These are phyloP conservation scores for Lepidium didymum DNA, from an alignment of 345 rosid species.

Conservation along the genomic window DNA sequence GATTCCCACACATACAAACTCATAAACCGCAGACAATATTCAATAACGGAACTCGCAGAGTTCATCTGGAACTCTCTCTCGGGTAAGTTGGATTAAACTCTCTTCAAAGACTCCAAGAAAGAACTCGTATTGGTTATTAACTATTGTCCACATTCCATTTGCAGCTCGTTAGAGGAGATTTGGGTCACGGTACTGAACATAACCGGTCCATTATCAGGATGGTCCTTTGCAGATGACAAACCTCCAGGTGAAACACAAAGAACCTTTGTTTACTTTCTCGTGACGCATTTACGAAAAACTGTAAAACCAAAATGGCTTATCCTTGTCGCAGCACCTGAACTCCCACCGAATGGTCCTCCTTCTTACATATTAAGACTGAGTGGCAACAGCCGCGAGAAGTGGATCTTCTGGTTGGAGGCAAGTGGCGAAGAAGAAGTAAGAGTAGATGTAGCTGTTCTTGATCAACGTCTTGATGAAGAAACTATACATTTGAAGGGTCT, in stretches of 20 bases:
- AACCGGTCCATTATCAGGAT: slow-evolving; percentile 82
- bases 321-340: slow-evolving; percentile 56
- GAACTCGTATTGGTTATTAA: background rate
- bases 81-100: slow-evolving; percentile 50
- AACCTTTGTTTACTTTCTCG: background rate
- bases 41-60: slow-evolving; percentile 54
- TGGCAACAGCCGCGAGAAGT: slow-evolving; percentile 59
- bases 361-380: slow-evolving; percentile 82
- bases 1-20: slow-evolving; percentile 52
- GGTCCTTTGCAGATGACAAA: slow-evolving; percentile 82
- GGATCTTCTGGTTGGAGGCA: slow-evolving; percentile 95
- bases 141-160: background rate
- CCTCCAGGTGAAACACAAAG: slow-evolving; percentile 48
- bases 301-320: background rate
- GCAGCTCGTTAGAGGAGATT: slow-evolving; percentile 81
- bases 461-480: slow-evolving; percentile 58
- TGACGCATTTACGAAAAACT: background rate
- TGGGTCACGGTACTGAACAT: slow-evolving; percentile 92
- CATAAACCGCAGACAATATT: slow-evolving; percentile 34
- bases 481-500: slow-evolving; percentile 55
- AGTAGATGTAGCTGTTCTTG: slow-evolving; percentile 76
- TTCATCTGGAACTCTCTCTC: slow-evolving; percentile 77
- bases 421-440: slow-evolving; percentile 40
- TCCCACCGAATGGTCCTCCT: slow-evolving; percentile 57
- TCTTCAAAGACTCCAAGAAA: background rate